Evolutionary conservation across 2,329 filamentous ascomycete genomes (phyloP), one percentile per base, ranked within the genome.

Genomic region (Teratosphaeria viscida): DNA sequence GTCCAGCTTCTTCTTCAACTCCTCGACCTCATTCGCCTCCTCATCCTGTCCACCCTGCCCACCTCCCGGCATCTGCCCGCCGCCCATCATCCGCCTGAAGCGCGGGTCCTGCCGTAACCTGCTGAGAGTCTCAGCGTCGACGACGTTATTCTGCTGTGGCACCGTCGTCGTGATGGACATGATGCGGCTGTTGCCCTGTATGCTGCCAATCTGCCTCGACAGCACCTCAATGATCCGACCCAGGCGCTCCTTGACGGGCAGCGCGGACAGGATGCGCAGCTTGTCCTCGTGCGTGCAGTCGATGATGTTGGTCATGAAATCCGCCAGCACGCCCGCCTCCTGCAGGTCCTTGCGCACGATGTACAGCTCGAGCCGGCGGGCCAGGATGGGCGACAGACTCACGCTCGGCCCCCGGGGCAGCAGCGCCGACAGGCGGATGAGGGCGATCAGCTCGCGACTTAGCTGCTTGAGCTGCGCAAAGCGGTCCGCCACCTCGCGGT

Each of bases 241-340:
- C 58, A 97, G 80, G 43, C 94, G 82, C 54, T 88, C 84, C 66
- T 89, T 88, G 54, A 94, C 79, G 67, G 92, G 85, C 5, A 95
- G 75, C 0, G 91, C 85, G n/a, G 90, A 84, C 39, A 99, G 79
- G 16, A 99, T 84, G 59, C 89, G 85, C 58, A 99, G 80, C 74
- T 95, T 96, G 71, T 99, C 94, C 72, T 96, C 90, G 64, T 95
- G 88, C 10, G 85, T 88, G 56, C 88, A 86, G 63, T 96, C 90
- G 2, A 95, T 84, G 27, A 97, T 83, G 71, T 96, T 95, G 47
- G 90, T 87, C 90, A 99, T 96, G 72, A 97, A 97, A 72, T 99
- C 94, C 6, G 94, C 92, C 10, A 99, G 80, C 8, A 85, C 78
- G 2, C 92, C 92, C 1, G 92, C 92, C 66, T 97, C 91, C 52